phyloP scores from a whole-genome alignment of 2,329 filamentous ascomycete species.

The Ophiostoma australiae region DNA sequence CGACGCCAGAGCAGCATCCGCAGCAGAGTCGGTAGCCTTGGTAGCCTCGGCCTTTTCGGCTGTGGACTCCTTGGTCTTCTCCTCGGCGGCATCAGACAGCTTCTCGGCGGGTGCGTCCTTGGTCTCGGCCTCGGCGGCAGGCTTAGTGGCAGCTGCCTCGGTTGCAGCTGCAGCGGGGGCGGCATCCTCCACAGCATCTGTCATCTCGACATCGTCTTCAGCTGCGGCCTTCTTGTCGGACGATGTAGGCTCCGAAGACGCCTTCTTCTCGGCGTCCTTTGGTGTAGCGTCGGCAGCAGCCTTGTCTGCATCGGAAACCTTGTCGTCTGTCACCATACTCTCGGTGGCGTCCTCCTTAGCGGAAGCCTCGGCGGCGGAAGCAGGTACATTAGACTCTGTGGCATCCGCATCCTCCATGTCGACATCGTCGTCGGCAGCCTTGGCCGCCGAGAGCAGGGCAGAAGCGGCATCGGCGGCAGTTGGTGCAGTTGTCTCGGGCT shows the following conservation, averaged over 20 bases:
- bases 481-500: not conserved
- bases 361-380: not conserved
- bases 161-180: not conserved
- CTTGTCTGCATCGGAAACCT: not conserved
- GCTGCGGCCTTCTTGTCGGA: conserved; percentile 3
- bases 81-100: not conserved
- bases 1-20: not conserved
- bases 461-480: not conserved
- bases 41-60: not conserved
- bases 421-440: conserved; percentile 4
- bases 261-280: conserved; percentile 1
- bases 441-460: not conserved
- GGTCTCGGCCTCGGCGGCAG: not conserved
- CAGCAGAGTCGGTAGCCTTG: not conserved
- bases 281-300: not conserved
- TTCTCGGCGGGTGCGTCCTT: not conserved
- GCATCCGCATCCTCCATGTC: conserved; percentile 5
- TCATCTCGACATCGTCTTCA: conserved; percentile 33
- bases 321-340: conserved; percentile 5
- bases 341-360: not conserved
- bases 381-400: not conserved
- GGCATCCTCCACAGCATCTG: not conserved
- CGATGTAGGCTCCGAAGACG: not conserved
- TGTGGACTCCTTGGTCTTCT: not conserved
- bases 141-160: not conserved